These are phyloP conservation scores for Rhynchospora tenuis DNA, from an alignment of 176 grass and related monocot genomes.

Conservation along the genomic window DNA sequence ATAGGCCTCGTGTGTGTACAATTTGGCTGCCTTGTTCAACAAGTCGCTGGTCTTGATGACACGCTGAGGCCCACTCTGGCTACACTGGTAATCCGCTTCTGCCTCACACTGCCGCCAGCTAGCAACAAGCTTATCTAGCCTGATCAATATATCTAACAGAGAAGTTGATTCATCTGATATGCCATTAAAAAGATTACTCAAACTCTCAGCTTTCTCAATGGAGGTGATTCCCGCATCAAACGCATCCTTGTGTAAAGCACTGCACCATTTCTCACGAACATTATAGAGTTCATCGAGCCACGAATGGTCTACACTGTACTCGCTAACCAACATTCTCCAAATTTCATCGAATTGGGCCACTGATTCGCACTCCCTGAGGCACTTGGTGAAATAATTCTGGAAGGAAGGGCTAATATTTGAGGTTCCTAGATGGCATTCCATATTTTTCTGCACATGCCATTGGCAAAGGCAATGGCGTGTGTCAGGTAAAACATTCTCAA, in stretches of 20 bases:
- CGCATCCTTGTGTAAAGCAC: slow-evolving; percentile 49
- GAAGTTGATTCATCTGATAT: slow-evolving; percentile 49
- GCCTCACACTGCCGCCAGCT: slow-evolving; percentile 53
- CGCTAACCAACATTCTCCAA: slow-evolving; percentile 52
- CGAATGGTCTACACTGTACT: slow-evolving; percentile 51
- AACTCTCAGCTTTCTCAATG: slow-evolving; percentile 34
- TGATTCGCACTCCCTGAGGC: slow-evolving; percentile 64
- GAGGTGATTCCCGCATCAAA: slow-evolving; percentile 65
- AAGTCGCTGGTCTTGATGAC: slow-evolving; percentile 42
- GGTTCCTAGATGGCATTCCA: slow-evolving; percentile 45
- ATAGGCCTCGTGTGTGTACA: slow-evolving; percentile 56
- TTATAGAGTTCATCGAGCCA: slow-evolving; percentile 59
- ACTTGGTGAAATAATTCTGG: slow-evolving; percentile 51
- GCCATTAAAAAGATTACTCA: slow-evolving; percentile 35
- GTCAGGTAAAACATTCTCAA: slow-evolving; percentile 47
- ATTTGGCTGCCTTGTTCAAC: slow-evolving; percentile 57
- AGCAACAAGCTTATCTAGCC: slow-evolving; percentile 48
- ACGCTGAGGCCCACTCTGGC: slow-evolving; percentile 31
- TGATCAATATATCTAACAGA: slow-evolving; percentile 37
- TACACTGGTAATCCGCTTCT: slow-evolving; percentile 51
- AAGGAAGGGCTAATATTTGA: slow-evolving; percentile 46
- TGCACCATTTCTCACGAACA: slow-evolving; percentile 71
- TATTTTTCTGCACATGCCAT: slow-evolving; percentile 53
- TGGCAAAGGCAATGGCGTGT: slow-evolving; percentile 51
- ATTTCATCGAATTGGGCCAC: slow-evolving; percentile 59